Evolutionary conservation across 2,329 filamentous ascomycete species (phyloP).

Genomic region (Neoascochyta sp.): DNA sequence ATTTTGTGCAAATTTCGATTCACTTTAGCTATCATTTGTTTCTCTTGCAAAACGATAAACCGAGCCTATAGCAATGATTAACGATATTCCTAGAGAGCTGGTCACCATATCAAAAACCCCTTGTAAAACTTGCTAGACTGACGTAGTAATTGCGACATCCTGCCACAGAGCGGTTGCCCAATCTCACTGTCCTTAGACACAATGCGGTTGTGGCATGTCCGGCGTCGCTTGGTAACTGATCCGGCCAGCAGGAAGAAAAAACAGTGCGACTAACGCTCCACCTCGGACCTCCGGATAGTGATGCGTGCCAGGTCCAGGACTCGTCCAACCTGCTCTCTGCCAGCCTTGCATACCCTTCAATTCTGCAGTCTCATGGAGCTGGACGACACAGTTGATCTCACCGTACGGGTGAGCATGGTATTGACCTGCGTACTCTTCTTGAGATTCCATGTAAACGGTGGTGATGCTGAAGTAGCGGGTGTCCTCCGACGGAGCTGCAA

Average conservation of each 20-base stretch:
- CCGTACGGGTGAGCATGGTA: conserved; percentile 55
- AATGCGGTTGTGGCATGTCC: conserved; percentile 43
- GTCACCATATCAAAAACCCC: no score
- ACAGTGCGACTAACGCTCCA: conserved; percentile 51
- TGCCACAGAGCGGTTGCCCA: conserved; percentile 8
- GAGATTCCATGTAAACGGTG: conserved; percentile 55
- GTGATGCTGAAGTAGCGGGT: conserved; percentile 56
- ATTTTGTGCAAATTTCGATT: no score
- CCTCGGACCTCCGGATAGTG: conserved; percentile 54
- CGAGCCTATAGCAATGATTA: no score
- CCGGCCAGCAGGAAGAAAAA: conserved; percentile 54
- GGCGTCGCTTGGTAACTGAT: conserved; percentile 51
- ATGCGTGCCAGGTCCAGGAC: conserved; percentile 53
- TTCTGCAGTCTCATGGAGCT: conserved; percentile 49
- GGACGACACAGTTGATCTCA: conserved; percentile 55
- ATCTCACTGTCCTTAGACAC: no score
- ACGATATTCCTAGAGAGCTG: no score
- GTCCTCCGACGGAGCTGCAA: conserved; percentile 45
- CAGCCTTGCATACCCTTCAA: conserved; percentile 56
- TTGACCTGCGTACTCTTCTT: conserved; percentile 50
- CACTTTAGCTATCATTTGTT: no score
- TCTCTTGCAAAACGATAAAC: no score
- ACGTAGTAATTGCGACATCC: neutral
- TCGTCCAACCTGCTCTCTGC: conserved; percentile 56
- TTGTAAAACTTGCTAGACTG: no score